A percentile compares a stretch with the other conserved stretches of the same genome.
phyloP scores from a whole-genome alignment of 129 eudicot genomes.

The Erigeron canadensis region DNA sequence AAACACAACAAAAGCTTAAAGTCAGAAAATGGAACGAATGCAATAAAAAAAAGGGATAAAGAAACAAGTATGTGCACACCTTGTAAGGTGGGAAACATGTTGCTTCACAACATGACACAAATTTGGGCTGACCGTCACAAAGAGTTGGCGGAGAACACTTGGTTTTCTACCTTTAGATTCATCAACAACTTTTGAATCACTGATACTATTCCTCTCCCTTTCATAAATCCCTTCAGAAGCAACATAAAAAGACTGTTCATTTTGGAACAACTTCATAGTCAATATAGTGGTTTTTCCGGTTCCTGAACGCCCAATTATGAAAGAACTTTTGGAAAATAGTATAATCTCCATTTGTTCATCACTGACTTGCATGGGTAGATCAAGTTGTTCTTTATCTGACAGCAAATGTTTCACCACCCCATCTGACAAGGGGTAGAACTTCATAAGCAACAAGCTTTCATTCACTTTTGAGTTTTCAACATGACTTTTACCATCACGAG shows the following conservation, averaged over 20 bases:
- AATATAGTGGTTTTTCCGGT: slow-evolving; percentile 78
- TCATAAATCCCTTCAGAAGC: slow-evolving; percentile 41
- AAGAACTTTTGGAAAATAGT: slow-evolving; percentile 45
- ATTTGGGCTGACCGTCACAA: slow-evolving; percentile 83
- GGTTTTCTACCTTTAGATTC: slow-evolving; percentile 12
- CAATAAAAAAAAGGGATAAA: too few relatives aligned
- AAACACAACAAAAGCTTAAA: too few relatives aligned
- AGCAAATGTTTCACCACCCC: slow-evolving; percentile 56
- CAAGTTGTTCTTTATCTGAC: slow-evolving; percentile 42
- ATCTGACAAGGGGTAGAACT: slow-evolving; percentile 62
- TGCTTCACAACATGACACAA: slow-evolving; percentile 71
- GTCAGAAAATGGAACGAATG: too few relatives aligned
- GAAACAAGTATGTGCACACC: too few relatives aligned
- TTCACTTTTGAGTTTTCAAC: slow-evolving; percentile 72
- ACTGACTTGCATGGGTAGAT: slow-evolving; percentile 69
- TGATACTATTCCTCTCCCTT: neutral
- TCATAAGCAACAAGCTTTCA: slow-evolving; percentile 78
- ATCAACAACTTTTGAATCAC: slow-evolving; percentile 1
- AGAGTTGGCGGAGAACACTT: slow-evolving; percentile 47
- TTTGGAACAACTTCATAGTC: slow-evolving; percentile 61
- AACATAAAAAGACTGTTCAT: slow-evolving; percentile 42
- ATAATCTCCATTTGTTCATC: slow-evolving; percentile 60
- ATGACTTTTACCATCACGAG: slow-evolving; percentile 41
- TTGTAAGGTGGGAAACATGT: slow-evolving; percentile 55
- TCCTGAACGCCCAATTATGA: slow-evolving; percentile 77